Evolutionary conservation across 2,329 filamentous ascomycete genomes (phyloP), one percentile per base, ranked within the genome.

Genomic region (Botrytis hyacinthi): DNA sequence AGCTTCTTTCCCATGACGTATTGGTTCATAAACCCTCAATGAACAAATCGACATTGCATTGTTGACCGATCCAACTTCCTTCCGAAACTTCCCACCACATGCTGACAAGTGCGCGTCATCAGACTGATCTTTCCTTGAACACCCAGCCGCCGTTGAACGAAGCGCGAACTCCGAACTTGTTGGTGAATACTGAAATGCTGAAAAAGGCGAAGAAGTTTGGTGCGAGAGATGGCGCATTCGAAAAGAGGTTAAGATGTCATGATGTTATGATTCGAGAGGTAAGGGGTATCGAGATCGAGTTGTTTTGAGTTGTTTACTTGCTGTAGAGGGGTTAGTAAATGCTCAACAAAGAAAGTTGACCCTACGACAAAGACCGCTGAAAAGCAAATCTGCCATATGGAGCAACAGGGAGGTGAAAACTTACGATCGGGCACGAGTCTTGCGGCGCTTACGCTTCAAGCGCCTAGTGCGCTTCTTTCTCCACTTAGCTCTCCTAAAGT

Each of bases 381-480:
- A 26, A 29, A 35, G 63, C 62, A 44, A 40, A 68, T 68, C 70
- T 67, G 48, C 40, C 5, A 48, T 2, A 16, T 32, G 6, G 8
- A 46, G 20, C 59, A 32, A 61, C 59, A 8, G 20, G n/a, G 22
- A 73, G 51, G 16, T n/a, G 20, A 20, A 46, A 77, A 86, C 94
- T 90, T 90, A 98, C 96, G 91, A 95, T 88, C 96, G 89, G 83
- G 95, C 96, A 86, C 96, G 91, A 88, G 96, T 97, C 95, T 99
- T 99, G 94, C 96, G 97, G 89, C 96, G 94, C 95, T 99, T 99
- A 85, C 95, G 92, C 93, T 98, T 98, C 86, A 99, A 94, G 87
- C 96, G 92, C 83, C 96, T 91, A 88, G 97, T 95, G 86, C 96
- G 91, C 95, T 99, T 99, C 93, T 99, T 99, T 90, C 95, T 96